phyloP scores from a whole-genome alignment of 306 rosid genomes.

The Trifolium dubium region DNA sequence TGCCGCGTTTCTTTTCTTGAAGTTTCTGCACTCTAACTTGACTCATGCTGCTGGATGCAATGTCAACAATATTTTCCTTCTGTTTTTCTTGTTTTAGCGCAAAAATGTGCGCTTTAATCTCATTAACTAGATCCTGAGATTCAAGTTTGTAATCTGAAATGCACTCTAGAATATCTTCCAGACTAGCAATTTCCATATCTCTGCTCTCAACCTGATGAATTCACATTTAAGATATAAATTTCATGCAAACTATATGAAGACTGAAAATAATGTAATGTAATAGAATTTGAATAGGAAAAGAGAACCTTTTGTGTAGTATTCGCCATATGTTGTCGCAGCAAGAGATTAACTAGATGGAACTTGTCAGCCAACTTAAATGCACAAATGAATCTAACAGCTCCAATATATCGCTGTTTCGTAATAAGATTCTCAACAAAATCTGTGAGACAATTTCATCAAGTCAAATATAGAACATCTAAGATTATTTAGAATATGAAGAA shows the following conservation, averaged over 20 bases:
- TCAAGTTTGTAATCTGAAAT: constrained; percentile 52
- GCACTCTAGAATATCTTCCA: constrained; percentile 46
- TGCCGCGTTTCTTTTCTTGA: background rate
- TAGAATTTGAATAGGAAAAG: background rate
- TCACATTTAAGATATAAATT: constrained; percentile 18
- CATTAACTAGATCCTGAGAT: constrained; percentile 39
- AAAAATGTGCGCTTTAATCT: constrained; percentile 42
- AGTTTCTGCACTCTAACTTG: no score
- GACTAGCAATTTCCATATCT: constrained; percentile 48
- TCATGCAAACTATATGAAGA: constrained; percentile 21
- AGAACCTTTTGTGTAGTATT: constrained; percentile 40
- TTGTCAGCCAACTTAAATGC: constrained; percentile 53
- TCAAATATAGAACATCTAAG: background rate
- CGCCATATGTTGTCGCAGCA: constrained; percentile 37
- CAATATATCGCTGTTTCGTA: constrained; percentile 46
- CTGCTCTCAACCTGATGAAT: constrained; percentile 53
- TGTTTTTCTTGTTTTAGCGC: constrained; percentile 42
- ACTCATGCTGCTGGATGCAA: background rate
- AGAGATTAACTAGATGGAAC: constrained; percentile 49
- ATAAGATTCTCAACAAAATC: constrained; percentile 54
- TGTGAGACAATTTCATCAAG: constrained; percentile 6
- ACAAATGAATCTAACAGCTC: constrained; percentile 63
- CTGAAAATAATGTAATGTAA: constrained; percentile 1
- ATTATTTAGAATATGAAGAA: background rate
- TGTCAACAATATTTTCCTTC: constrained; percentile 16